A percentile compares a stretch with the other conserved stretches of the same genome.
These are phyloP conservation scores for Colletotrichum falcatum DNA, from an alignment of 2,329 filamentous ascomycete species.

Conservation along the genomic window DNA sequence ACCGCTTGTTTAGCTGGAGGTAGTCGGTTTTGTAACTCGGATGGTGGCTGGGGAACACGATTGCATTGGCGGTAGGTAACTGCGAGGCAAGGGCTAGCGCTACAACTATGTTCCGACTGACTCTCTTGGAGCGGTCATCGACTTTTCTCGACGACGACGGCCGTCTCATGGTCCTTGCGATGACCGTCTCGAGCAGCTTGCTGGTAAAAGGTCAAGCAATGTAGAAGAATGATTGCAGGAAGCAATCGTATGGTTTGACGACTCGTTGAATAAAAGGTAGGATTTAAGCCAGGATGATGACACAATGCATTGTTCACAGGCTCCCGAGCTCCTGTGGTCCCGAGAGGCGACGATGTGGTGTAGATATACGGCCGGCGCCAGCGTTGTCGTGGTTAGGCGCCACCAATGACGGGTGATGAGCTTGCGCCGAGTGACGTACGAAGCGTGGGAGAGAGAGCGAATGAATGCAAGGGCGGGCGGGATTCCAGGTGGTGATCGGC, in stretches of 20 bases:
- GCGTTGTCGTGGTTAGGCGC: conserved; percentile 17
- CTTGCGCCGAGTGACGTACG: conserved; percentile 40
- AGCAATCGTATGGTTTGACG: neutral
- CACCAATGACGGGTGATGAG: conserved; percentile 28
- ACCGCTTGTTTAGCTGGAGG: conserved; percentile 45
- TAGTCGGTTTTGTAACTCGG: conserved; percentile 42
- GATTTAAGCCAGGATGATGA: conserved; percentile 15
- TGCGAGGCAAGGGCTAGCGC: conserved; percentile 25
- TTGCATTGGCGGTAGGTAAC: conserved; percentile 11
- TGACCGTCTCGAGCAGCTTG: neutral
- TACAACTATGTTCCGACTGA: conserved; percentile 14
- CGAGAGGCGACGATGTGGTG: conserved; percentile 13
- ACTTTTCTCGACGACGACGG: conserved; percentile 26
- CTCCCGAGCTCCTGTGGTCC: conserved; percentile 19
- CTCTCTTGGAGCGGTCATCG: conserved; percentile 2
- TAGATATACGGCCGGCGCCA: conserved; percentile 32
- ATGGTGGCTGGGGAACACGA: conserved; percentile 30
- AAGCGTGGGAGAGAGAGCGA: conserved; percentile 22
- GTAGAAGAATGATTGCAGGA: neutral
- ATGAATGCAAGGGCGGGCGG: conserved; percentile 26
- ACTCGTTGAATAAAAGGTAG: neutral
- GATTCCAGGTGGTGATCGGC: conserved; percentile 35
- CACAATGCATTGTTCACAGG: conserved; percentile 25
- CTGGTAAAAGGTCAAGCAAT: conserved; percentile 2
- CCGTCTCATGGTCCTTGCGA: conserved; percentile 22